Evolutionary conservation across 2,329 filamentous ascomycete species (phyloP).

Genomic region (Periconia sp.): DNA sequence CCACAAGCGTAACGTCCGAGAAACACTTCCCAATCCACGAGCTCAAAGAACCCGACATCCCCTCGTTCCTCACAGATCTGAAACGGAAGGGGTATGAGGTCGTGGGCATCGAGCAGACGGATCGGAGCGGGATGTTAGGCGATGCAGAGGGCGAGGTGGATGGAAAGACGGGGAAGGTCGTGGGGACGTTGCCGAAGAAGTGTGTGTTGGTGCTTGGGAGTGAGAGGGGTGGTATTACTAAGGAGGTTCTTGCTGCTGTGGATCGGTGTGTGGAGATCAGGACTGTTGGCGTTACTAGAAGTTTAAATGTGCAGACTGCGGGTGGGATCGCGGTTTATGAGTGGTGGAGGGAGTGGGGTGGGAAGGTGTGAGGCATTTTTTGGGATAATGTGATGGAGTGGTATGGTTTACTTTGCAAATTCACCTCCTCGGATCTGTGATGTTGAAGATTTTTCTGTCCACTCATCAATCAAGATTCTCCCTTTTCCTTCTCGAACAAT

Average conservation of each 20-base stretch:
- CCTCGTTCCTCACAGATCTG: constrained; percentile 43
- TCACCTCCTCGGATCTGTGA: too few species aligned
- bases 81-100: constrained; percentile 52
- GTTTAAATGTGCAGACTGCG: constrained; percentile 59
- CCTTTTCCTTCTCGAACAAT: too few species aligned
- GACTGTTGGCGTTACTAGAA: constrained; percentile 55
- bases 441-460: too few species aligned
- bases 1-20: constrained; percentile 53
- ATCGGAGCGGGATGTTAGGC: constrained; percentile 50
- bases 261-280: constrained; percentile 57
- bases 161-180: constrained; percentile 4
- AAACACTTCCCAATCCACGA: constrained; percentile 51
- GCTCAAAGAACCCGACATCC: constrained; percentile 31
- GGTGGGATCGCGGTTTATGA: constrained; percentile 55
- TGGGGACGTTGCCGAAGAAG: constrained; percentile 39
- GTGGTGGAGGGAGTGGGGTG: constrained; percentile 49
- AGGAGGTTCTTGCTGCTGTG: constrained; percentile 50
- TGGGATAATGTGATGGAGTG: not conserved
- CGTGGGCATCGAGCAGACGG: constrained; percentile 59
- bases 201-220: constrained; percentile 53
- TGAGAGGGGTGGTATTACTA: constrained; percentile 55
- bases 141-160: constrained; percentile 15
- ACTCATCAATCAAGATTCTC: too few species aligned
- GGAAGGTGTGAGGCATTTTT: not conserved
- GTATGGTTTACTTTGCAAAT: too few species aligned